Conservation (phyloP, 1,284 basidiomycete species). For the Psilocybe mexicana region DNA sequence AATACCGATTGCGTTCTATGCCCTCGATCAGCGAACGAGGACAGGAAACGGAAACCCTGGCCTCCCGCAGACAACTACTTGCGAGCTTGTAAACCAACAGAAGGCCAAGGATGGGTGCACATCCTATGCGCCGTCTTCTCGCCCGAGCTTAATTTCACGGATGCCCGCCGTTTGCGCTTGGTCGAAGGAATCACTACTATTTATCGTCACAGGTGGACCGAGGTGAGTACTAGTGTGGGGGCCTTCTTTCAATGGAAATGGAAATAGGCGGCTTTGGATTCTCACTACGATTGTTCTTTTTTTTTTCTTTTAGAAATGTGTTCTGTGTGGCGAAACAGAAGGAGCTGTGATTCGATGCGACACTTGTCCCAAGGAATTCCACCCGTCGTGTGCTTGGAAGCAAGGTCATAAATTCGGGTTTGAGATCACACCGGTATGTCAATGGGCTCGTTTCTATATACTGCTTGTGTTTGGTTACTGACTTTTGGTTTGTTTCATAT, state of each 20-base stretch:
- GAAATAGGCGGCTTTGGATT: too few species aligned
- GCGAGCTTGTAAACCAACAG: conserved; percentile 89
- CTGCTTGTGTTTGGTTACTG: not conserved
- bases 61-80: conserved; percentile 67
- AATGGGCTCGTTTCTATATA: not conserved
- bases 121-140: conserved; percentile 88
- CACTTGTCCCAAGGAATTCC: conserved; percentile 81
- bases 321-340: conserved; percentile 62
- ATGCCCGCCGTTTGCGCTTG: conserved; percentile 67
- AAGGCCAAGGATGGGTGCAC: conserved; percentile 93
- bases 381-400: conserved; percentile 89
- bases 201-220: conserved; percentile 60
- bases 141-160: conserved; percentile 81
- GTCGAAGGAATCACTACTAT: conserved; percentile 89
- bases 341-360: conserved; percentile 86
- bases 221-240: conserved; percentile 41
- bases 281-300: too few species aligned
- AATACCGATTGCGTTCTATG: conserved; percentile 76
- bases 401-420: conserved; percentile 86
- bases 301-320: conserved; percentile 46
- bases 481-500: not conserved
- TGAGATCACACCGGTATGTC: conserved; percentile 79
- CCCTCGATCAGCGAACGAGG: conserved; percentile 54
- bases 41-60: conserved; percentile 44
- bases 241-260: too few species aligned